Base-by-base conservation (phyloP, 1,284 basidiomycete species). In the Polyporus tsugae region DNA sequence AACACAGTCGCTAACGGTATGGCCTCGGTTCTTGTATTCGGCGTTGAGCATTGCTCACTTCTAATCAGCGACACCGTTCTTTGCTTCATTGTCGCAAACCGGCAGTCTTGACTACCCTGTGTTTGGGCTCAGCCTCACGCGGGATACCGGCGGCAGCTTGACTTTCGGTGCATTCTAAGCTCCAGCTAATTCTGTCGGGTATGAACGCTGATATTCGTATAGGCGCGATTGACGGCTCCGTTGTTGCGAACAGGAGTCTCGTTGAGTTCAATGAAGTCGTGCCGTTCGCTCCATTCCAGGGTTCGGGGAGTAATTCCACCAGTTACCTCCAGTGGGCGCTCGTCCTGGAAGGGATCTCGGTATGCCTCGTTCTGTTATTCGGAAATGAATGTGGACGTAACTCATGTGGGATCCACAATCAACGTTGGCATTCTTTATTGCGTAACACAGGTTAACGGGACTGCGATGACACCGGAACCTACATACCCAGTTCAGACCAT, bases 291-390 rank as follows among this genome's bases (percentile, higher is more conserved):
- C 92, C 92, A 2, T 82, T 91, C 22, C 19, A 29, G 66, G 83
- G 81, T 4, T 77, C 79, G 2, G 85, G 87, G 68, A 85, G 80
- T 68, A 90, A 89, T 72, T 77, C 82, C 17, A 89, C 92, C 0
- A 91, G 89, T 72, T 96, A 96, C 75, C 83, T 96, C 39, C 91
- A 92, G 71, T 97, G 95, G 95, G 86, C 89, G 0, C 86, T 95
- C 62, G 87, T 87, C 6, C 79, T 97, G 49, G 78, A 84, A 0
- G 80, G 81, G 35, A 83, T 95, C 61, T 83, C 86, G 41, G 90
- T 95, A 72, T 64, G 84, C 74, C 59, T 68, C 39, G 46, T 33
- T 49, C 41, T 39, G 49, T 35, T 42, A 38, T 62, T 49, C 36
- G 39, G 57, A 36, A 39, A 59, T 39, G 35, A 59, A 38, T 25